Evolutionary conservation across 2,329 filamentous ascomycete species (phyloP), one percentile per base, ranked within the genome.

Genomic region (Alternaria gansuensis): DNA sequence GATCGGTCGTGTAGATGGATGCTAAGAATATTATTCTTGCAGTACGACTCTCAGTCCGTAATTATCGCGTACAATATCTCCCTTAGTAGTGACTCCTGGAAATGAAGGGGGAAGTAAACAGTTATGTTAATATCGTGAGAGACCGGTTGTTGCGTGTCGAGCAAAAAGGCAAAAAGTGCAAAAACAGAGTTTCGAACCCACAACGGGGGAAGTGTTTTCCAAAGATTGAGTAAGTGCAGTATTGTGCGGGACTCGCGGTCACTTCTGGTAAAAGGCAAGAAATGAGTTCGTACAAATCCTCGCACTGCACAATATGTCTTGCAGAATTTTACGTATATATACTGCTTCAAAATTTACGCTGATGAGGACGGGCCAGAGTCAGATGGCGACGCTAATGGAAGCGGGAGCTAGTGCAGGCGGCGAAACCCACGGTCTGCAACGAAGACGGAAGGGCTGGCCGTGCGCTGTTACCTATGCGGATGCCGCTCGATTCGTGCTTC

Each of bases 221-320:
- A 86, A 86, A 86, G 83, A 85, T 85, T 85, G 70, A 72, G 39
- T 71, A 73, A 86, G 80, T 82, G 83, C 84, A 84, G 83, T 84
- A 71, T 84, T 78, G 78, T 85, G 83, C 82, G 82, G 82, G 81
- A 80, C 77, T 85, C 87, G 88, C 86, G 87, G 87, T 86, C 87
- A 88, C 87, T 87, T 89, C 88, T 90, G 87, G 87, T 90, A 90
- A 90, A 90, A 88, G 86, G 86, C 87, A 89, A 89, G 87, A 88
- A 86, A 86, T 88, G 86, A 86, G 86, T 89, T 88, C 86, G 74
- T 84, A 82, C 88, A 88, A 85, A 79, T 84, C 85, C 85, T 88
- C 85, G 85, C 86, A 88, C 86, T 88, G 86, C 85, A 84, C 74
- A 68, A 72, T 29, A 9, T 31, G 3, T 11, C 6, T 11, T 17